Conservation (phyloP, 805 yeast genomes). For the Grigorovia humatica region DNA sequence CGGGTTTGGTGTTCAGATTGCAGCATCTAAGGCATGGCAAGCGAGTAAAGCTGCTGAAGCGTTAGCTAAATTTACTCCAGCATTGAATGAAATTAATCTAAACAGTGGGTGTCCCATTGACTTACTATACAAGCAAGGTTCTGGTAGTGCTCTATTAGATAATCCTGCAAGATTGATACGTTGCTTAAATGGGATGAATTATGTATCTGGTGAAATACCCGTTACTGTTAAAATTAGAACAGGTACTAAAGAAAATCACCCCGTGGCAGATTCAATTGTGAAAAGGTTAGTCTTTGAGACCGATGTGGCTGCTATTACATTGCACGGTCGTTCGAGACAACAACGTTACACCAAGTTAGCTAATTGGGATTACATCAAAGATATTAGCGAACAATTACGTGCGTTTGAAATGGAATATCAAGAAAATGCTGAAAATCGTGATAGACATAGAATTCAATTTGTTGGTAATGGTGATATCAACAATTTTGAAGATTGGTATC, state of each 20-base stretch:
- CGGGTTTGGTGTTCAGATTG: constrained; percentile 89
- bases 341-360: constrained; percentile 89
- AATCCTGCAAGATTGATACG: constrained; percentile 74
- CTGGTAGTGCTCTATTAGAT: constrained; percentile 88
- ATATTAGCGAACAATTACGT: constrained; percentile 60
- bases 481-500: constrained; percentile 84
- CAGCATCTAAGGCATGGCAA: constrained; percentile 86
- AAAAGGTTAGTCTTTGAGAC: constrained; percentile 63
- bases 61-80: constrained; percentile 33
- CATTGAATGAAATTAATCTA: constrained; percentile 74
- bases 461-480: constrained; percentile 93
- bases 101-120: constrained; percentile 98
- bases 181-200: constrained; percentile 79
- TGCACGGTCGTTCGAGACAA: constrained; percentile 94
- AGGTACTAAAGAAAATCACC: constrained; percentile 77
- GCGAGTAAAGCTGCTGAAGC: constrained; percentile 89
- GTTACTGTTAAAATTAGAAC: constrained; percentile 87
- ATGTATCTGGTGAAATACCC: constrained; percentile 82
- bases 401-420: constrained; percentile 42
- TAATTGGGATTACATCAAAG: constrained; percentile 81
- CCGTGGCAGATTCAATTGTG: constrained; percentile 75
- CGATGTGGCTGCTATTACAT: constrained; percentile 80
- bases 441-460: constrained; percentile 52
- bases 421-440: constrained; percentile 44
- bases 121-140: constrained; percentile 84